These are phyloP conservation scores for Mallotus japonicus DNA, from an alignment of 441 rosid genomes.

Conservation along the genomic window DNA sequence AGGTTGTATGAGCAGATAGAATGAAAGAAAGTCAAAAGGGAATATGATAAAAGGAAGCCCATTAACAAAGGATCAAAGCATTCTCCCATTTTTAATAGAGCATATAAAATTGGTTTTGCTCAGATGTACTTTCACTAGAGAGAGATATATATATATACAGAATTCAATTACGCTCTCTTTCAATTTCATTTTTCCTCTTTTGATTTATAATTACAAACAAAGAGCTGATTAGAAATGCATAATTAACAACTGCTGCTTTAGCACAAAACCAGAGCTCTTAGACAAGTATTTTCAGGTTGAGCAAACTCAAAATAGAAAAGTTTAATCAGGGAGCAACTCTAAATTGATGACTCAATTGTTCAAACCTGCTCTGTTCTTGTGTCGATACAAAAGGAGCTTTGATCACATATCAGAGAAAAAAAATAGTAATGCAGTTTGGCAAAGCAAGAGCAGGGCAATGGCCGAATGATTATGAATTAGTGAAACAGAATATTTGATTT, in stretches of 20 bases:
- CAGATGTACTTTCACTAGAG: background rate
- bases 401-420: background rate
- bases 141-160: no score
- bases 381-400: no score
- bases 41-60: background rate
- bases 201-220: background rate
- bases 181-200: background rate
- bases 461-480: background rate
- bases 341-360: no score
- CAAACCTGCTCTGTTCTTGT: no score
- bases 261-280: background rate
- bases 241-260: background rate
- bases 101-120: background rate
- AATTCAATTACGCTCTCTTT: background rate
- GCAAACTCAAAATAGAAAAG: no score
- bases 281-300: no score
- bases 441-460: background rate
- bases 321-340: no score
- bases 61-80: background rate
- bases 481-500: background rate
- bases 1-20: background rate
- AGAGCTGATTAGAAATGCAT: background rate
- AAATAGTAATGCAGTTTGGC: background rate
- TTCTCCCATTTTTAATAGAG: background rate
- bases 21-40: background rate